A percentile compares a stretch with the other conserved stretches of the same genome.
phyloP scores from a whole-genome alignment of 805 yeast genomes.

The Metschnikowia sp. region DNA sequence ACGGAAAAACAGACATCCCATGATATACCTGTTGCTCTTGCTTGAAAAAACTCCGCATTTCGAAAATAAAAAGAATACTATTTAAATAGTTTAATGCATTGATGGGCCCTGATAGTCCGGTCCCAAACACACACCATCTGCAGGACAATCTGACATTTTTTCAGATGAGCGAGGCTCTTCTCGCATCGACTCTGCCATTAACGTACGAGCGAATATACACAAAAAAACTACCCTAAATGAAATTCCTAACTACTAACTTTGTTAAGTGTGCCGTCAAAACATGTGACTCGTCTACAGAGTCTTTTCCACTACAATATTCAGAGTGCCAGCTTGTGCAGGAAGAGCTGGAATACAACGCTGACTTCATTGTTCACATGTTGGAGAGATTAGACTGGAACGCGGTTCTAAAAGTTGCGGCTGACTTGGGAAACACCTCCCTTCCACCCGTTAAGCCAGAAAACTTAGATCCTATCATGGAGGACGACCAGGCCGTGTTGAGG shows the following conservation, averaged over 20 bases:
- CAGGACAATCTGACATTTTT: slow-evolving; percentile 3
- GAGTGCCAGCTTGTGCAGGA: slow-evolving; percentile 71
- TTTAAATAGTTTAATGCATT: not conserved
- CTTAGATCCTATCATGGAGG: slow-evolving; percentile 51
- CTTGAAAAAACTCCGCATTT: not conserved
- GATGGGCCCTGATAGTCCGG: not conserved
- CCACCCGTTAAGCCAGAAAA: slow-evolving; percentile 53
- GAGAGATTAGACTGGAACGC: slow-evolving; percentile 90
- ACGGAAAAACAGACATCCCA: too few relatives aligned
- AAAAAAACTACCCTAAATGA: slow-evolving; percentile 47
- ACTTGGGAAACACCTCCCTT: slow-evolving; percentile 41
- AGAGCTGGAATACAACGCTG: slow-evolving; percentile 79
- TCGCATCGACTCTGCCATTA: not conserved
- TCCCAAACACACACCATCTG: not conserved
- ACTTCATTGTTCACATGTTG: slow-evolving; percentile 69
- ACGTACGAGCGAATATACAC: not conserved
- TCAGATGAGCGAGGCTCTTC: slow-evolving; percentile 5
- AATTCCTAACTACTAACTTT: slow-evolving; percentile 92
- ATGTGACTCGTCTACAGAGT: slow-evolving; percentile 68
- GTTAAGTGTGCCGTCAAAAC: slow-evolving; percentile 87
- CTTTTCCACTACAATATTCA: slow-evolving; percentile 76
- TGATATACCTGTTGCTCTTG: not conserved
- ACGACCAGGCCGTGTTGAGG: slow-evolving; percentile 51
- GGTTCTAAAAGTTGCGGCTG: slow-evolving; percentile 68
- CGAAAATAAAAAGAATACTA: not conserved